A percentile compares a stretch with the other conserved stretches of the same genome.
Conservation (phyloP, 352 stramenopile species). For the Globisporangium spinosum region DNA sequence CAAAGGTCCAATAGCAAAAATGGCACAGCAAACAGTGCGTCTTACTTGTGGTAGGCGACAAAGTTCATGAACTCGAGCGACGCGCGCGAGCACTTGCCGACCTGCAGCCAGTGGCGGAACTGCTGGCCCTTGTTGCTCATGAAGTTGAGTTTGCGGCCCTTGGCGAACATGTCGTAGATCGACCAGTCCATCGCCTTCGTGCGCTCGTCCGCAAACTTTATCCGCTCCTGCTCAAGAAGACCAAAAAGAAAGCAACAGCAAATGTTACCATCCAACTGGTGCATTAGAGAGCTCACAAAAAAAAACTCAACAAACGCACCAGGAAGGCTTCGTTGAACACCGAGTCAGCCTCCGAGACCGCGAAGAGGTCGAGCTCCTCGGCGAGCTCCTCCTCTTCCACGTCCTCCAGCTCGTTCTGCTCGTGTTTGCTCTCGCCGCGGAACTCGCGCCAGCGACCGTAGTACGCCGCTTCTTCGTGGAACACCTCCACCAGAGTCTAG, state of each 20-base stretch:
- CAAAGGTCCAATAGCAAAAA: background rate
- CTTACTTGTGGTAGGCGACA: constrained; percentile 73
- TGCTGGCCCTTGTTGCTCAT: constrained; percentile 66
- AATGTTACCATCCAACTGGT: background rate
- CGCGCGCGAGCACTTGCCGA: constrained; percentile 63
- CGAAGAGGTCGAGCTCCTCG: constrained; percentile 83
- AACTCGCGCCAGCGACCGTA: constrained; percentile 87
- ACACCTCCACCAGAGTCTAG: constrained; percentile 71
- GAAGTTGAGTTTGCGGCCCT: constrained; percentile 78
- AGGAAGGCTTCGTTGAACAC: constrained; percentile 77
- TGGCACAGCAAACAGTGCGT: constrained; percentile 19
- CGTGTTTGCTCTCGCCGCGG: constrained; percentile 69
- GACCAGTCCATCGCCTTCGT: constrained; percentile 81
- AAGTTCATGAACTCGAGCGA: constrained; percentile 87
- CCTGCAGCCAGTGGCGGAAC: constrained; percentile 67
- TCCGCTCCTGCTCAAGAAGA: constrained; percentile 47
- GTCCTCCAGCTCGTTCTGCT: constrained; percentile 74
- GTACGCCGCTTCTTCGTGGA: constrained; percentile 73
- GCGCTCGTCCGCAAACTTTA: constrained; percentile 80
- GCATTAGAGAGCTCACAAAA: background rate
- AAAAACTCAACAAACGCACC: constrained; percentile 21
- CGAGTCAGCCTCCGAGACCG: constrained; percentile 67
- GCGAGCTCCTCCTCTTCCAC: constrained; percentile 79
- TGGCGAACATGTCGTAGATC: constrained; percentile 78
- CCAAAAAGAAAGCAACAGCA: background rate